A percentile compares a stretch with the other conserved stretches of the same genome.
These are phyloP conservation scores for Helotiales sp. DNA, from an alignment of 2,329 filamentous ascomycete species.

Conservation along the genomic window DNA sequence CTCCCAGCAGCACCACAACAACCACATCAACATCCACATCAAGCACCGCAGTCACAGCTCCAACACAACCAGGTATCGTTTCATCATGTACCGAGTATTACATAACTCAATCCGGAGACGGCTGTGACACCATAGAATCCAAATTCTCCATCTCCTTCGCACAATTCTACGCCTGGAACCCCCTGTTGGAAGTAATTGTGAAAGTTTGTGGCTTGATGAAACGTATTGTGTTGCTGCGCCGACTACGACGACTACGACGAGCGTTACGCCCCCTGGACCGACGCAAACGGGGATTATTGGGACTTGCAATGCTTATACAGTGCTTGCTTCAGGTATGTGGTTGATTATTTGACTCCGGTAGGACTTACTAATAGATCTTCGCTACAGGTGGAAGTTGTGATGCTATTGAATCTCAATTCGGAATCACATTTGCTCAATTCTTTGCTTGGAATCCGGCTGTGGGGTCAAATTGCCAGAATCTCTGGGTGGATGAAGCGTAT, in stretches of 20 bases:
- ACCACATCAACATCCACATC: background rate
- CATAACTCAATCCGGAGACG: background rate
- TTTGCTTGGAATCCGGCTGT: constrained; percentile 37
- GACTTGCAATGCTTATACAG: constrained; percentile 12
- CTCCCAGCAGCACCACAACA: background rate
- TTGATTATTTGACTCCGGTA: no score
- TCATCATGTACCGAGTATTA: background rate
- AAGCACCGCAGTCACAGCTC: background rate
- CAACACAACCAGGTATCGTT: constrained; percentile 3
- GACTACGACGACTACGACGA: background rate
- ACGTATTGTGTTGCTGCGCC: constrained; percentile 9
- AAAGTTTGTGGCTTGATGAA: constrained; percentile 7
- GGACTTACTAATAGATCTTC: background rate
- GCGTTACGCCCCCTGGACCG: constrained; percentile 20
- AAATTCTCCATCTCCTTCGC: constrained; percentile 21
- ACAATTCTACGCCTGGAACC: constrained; percentile 36
- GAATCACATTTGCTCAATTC: constrained; percentile 30
- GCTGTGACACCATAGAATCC: constrained; percentile 7
- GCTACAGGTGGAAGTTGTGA: constrained; percentile 15
- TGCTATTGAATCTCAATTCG: constrained; percentile 18
- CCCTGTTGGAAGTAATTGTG: constrained; percentile 24
- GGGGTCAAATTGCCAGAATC: constrained; percentile 27
- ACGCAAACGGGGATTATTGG: constrained; percentile 22
- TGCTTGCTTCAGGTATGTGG: constrained; percentile 6
- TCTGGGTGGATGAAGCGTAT: constrained; percentile 29